phyloP scores from a whole-genome alignment of 176 grass and related monocot genomes.

The sorghum (Sorghum bicolor) region DNA sequence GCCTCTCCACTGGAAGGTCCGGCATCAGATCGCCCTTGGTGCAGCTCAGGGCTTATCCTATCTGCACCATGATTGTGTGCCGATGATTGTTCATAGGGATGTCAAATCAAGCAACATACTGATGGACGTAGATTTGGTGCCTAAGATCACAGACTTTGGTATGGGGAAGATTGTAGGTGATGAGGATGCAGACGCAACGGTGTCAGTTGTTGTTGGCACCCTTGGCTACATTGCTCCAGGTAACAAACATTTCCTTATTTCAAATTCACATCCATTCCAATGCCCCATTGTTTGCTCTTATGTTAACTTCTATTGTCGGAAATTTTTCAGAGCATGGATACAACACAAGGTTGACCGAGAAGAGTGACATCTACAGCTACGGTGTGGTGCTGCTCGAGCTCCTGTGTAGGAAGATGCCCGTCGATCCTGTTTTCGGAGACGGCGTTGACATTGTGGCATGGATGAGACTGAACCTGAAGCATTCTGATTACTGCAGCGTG shows the following conservation, averaged over 20 bases:
- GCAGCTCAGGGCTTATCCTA: constrained; percentile 52
- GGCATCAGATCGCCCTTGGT: constrained; percentile 40
- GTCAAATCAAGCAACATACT: constrained; percentile 66
- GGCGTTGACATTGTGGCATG: constrained; percentile 58
- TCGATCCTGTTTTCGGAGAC: constrained; percentile 50
- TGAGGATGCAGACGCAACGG: constrained; percentile 26
- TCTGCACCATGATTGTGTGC: constrained; percentile 68
- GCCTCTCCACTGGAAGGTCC: constrained; percentile 31
- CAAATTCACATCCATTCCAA: not conserved
- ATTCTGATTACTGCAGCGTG: constrained; percentile 1
- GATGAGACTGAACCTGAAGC: constrained; percentile 41
- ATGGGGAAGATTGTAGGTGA: constrained; percentile 39
- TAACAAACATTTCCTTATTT: constrained; percentile 6
- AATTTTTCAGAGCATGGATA: constrained; percentile 51
- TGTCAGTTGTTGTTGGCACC: constrained; percentile 57
- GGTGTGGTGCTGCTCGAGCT: constrained; percentile 72
- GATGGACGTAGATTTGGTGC: constrained; percentile 51
- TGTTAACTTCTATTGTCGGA: not conserved
- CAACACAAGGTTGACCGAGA: constrained; percentile 47
- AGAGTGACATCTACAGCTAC: constrained; percentile 68
- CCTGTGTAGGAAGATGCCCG: constrained; percentile 54
- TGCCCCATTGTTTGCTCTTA: not conserved
- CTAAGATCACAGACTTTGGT: constrained; percentile 62
- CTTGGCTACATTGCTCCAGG: constrained; percentile 77
- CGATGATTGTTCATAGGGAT: constrained; percentile 60